These are phyloP conservation scores for Trichoderma gamsii DNA, from an alignment of 495 filamentous ascomycete genomes.

Conservation along the genomic window DNA sequence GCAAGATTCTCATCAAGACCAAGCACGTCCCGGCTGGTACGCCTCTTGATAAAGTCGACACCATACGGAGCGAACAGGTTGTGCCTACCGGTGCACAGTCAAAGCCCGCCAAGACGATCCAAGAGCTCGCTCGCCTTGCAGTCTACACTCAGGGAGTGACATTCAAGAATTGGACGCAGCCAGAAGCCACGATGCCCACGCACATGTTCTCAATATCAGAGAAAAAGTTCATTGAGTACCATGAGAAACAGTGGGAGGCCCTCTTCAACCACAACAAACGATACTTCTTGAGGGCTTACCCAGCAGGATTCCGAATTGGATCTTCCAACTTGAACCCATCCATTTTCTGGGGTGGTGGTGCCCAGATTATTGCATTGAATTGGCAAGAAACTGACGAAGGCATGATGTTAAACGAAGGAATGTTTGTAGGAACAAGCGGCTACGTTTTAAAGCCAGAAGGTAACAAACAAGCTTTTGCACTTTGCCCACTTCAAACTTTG, in stretches of 20 bases:
- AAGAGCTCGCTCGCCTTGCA: conserved; percentile 65
- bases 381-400: conserved; percentile 89
- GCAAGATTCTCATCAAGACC: conserved; percentile 87
- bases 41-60: conserved; percentile 22
- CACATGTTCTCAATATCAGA: conserved; percentile 89
- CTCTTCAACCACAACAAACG: conserved; percentile 79
- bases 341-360: conserved; percentile 79
- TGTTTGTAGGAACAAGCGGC: conserved; percentile 76
- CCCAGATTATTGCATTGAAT: conserved; percentile 89
- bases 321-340: conserved; percentile 83
- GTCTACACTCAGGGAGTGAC: conserved; percentile 77
- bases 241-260: conserved; percentile 50
- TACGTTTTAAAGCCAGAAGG: conserved; percentile 81
- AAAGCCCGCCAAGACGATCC: conserved; percentile 63
- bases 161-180: conserved; percentile 61
- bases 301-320: conserved; percentile 70
- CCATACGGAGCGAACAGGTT: conserved; percentile 17
- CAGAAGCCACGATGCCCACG: conserved; percentile 62
- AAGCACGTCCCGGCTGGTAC: conserved; percentile 56
- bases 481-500: not conserved
- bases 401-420: conserved; percentile 92
- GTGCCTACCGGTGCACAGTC: conserved; percentile 20
- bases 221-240: conserved; percentile 63
- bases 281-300: conserved; percentile 85
- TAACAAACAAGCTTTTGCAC: conserved; percentile 13